Conservation (phyloP, 441 rosid genomes). For the Aquilaria agallochum region DNA sequence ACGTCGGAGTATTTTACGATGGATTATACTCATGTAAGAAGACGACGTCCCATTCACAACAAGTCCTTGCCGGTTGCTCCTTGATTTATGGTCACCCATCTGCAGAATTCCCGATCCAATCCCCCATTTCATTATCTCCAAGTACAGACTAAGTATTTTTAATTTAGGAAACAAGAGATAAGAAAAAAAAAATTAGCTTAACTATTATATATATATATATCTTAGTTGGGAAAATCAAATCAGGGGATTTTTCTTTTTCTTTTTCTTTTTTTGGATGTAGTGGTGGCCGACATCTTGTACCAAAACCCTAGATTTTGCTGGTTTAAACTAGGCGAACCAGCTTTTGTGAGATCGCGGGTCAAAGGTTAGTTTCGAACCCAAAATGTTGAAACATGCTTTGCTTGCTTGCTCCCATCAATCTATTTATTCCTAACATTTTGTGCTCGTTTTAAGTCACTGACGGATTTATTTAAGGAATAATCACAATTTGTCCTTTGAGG, state of each 20-base stretch:
- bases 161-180: not conserved
- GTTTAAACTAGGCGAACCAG: not conserved
- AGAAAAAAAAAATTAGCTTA: not conserved
- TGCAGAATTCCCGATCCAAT: not conserved
- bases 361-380: slow-evolving; percentile 16
- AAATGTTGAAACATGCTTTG: slow-evolving; percentile 9
- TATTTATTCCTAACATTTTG: not conserved
- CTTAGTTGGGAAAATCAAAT: not conserved
- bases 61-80: slow-evolving; percentile 50
- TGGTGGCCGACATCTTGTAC: slow-evolving; percentile 44
- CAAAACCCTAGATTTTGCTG: slow-evolving; percentile 20
- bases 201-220: too few species aligned
- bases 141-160: too few species aligned
- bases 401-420: not conserved
- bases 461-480: too few species aligned
- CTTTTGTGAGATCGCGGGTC: not conserved
- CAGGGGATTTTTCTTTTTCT: slow-evolving; percentile 18
- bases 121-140: too few species aligned
- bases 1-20: slow-evolving; percentile 40
- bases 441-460: not conserved
- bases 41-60: slow-evolving; percentile 68
- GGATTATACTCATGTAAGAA: slow-evolving; percentile 56
- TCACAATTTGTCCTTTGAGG: too few species aligned
- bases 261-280: slow-evolving; percentile 6
- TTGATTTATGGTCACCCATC: slow-evolving; percentile 11